Evolutionary conservation across 2,329 filamentous ascomycete species (phyloP).

Genomic region (Sporothrix brasiliensis): DNA sequence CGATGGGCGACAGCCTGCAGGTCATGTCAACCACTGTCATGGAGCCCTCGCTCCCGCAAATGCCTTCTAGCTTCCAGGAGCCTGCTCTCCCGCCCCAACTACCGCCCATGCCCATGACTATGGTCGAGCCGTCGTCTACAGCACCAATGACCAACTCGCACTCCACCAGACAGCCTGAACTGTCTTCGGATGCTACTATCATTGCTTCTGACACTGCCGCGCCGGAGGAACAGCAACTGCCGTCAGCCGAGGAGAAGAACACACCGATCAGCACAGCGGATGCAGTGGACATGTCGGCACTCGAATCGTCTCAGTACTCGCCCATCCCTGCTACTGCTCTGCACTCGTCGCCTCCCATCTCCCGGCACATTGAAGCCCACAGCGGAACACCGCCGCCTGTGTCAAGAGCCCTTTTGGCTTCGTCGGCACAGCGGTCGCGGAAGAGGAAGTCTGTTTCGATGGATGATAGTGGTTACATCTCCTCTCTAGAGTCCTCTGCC

Average conservation of each 20-base stretch:
- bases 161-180: slow-evolving; percentile 51
- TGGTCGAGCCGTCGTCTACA: slow-evolving; percentile 30
- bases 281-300: slow-evolving; percentile 38
- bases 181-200: slow-evolving; percentile 78
- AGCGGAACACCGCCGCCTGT: slow-evolving; percentile 77
- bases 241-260: slow-evolving; percentile 25
- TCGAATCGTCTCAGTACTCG: slow-evolving; percentile 65
- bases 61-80: slow-evolving; percentile 46
- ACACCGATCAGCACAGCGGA: background rate
- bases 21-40: slow-evolving; percentile 59
- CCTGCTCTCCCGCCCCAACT: slow-evolving; percentile 55
- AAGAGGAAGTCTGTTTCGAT: slow-evolving; percentile 79
- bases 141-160: slow-evolving; percentile 30
- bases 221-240: slow-evolving; percentile 26
- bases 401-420: slow-evolving; percentile 53
- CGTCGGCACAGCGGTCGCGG: slow-evolving; percentile 65
- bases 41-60: slow-evolving; percentile 53
- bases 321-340: slow-evolving; percentile 69
- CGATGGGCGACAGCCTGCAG: slow-evolving; percentile 59
- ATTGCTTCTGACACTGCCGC: slow-evolving; percentile 63
- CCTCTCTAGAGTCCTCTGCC: slow-evolving; percentile 88
- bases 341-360: slow-evolving; percentile 87
- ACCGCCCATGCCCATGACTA: slow-evolving; percentile 40
- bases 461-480: slow-evolving; percentile 95
- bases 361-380: slow-evolving; percentile 59